Percentiles rank a stretch among this genome's conserved stretches.
These are phyloP conservation scores for Penicillium angulare DNA, from an alignment of 495 filamentous ascomycete genomes.

Conservation along the genomic window DNA sequence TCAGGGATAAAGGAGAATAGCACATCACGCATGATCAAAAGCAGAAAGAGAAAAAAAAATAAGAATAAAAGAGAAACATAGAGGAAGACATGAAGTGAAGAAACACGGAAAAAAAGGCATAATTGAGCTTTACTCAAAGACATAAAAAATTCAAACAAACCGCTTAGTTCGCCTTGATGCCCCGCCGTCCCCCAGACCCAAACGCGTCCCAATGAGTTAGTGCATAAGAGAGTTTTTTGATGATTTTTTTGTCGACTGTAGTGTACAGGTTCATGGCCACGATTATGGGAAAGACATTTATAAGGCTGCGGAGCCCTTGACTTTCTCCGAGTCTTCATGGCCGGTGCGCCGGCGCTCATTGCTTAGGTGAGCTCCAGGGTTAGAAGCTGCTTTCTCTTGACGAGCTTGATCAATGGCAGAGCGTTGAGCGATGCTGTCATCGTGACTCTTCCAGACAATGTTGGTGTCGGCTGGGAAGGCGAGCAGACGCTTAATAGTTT, in stretches of 20 bases:
- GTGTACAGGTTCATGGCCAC: constrained; percentile 45
- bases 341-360: constrained; percentile 46
- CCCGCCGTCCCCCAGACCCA: constrained; percentile 39
- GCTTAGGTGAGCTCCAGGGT: constrained; percentile 33
- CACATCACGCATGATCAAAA: constrained; percentile 26
- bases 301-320: constrained; percentile 33
- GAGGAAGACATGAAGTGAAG: constrained; percentile 5
- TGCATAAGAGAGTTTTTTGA: constrained; percentile 30
- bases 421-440: constrained; percentile 75
- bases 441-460: constrained; percentile 92
- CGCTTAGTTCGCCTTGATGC: constrained; percentile 47
- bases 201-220: constrained; percentile 43
- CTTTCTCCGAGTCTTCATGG: constrained; percentile 50
- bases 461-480: constrained; percentile 83
- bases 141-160: constrained; percentile 36
- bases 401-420: constrained; percentile 79
- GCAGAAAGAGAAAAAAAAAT: constrained; percentile 12
- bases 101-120: no score
- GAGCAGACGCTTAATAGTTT: constrained; percentile 88
- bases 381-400: constrained; percentile 61
- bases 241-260: constrained; percentile 36
- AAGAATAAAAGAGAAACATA: constrained; percentile 5
- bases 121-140: constrained; percentile 20
- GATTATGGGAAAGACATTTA: constrained; percentile 22
- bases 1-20: constrained; percentile 13